Evolutionary conservation across 441 rosid genomes (phyloP).

Genomic region (Adansonia madagascariensis): DNA sequence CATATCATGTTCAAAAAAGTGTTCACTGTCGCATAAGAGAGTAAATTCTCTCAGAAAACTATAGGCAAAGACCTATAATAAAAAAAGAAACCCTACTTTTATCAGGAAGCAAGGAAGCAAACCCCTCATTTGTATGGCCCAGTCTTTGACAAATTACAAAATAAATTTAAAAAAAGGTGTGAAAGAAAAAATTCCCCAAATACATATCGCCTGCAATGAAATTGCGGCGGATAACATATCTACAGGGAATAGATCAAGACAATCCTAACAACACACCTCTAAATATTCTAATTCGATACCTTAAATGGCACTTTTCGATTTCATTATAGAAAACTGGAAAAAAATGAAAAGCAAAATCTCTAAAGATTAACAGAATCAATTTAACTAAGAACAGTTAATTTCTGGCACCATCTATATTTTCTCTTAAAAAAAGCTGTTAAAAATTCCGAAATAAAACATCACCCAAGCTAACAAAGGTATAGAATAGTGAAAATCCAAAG

Average conservation of each 20-base stretch:
- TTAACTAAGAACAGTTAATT: slow-evolving; percentile 8
- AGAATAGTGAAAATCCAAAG: slow-evolving; percentile 4
- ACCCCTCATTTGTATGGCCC: background rate
- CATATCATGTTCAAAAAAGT: background rate
- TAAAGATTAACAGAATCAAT: background rate
- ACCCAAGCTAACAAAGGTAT: background rate
- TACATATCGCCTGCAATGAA: background rate
- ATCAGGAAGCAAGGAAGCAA: background rate
- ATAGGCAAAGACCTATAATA: background rate
- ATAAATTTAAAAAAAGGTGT: background rate
- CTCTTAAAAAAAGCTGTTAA: background rate
- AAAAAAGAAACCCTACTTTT: background rate
- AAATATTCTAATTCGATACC: background rate
- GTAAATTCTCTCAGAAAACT: background rate
- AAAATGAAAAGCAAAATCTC: background rate
- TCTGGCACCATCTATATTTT: background rate
- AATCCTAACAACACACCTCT: background rate
- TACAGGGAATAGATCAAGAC: slow-evolving; percentile 1
- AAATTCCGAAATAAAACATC: background rate
- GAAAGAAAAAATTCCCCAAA: background rate
- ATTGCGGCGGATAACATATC: background rate
- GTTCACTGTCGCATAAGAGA: background rate
- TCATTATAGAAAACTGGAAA: background rate
- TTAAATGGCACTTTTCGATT: background rate
- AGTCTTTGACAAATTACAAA: background rate